Conservation (phyloP, 371 early-diverging fungal species). For the Rhizomucor pusillus region DNA sequence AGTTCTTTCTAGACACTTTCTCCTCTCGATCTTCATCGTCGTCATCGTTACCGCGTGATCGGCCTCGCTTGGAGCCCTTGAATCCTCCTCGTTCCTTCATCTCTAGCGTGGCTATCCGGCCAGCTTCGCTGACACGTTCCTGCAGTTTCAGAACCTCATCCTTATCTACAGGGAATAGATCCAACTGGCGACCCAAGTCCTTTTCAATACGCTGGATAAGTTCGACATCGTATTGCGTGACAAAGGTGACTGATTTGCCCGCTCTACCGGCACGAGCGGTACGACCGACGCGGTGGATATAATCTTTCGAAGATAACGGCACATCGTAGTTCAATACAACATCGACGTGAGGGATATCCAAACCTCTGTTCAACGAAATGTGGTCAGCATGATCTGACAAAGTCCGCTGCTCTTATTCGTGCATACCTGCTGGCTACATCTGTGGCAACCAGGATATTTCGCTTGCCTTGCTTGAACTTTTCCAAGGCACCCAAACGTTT, state of each 20-base stretch:
- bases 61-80: constrained; percentile 51
- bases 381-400: too few species aligned
- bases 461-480: constrained; percentile 87
- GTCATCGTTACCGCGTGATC: constrained; percentile 43
- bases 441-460: constrained; percentile 92
- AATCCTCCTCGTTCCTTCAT: constrained; percentile 62
- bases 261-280: constrained; percentile 95
- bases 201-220: constrained; percentile 92
- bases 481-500: constrained; percentile 88
- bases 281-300: constrained; percentile 97
- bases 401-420: too few species aligned
- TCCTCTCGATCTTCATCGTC: constrained; percentile 52
- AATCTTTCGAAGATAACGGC: constrained; percentile 91
- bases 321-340: constrained; percentile 97
- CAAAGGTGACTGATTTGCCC: constrained; percentile 94
- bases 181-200: constrained; percentile 82
- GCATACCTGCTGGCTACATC: constrained; percentile 83
- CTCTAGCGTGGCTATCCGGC: constrained; percentile 75
- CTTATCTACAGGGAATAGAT: constrained; percentile 80
- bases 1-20: constrained; percentile 29
- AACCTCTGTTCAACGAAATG: constrained; percentile 65
- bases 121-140: constrained; percentile 92
- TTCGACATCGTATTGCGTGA: constrained; percentile 97
- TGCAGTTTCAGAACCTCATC: constrained; percentile 86
- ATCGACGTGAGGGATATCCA: constrained; percentile 97